These are phyloP conservation scores for Symmetrospora coprosmae DNA, from an alignment of 768 basidiomycete species.

Conservation along the genomic window DNA sequence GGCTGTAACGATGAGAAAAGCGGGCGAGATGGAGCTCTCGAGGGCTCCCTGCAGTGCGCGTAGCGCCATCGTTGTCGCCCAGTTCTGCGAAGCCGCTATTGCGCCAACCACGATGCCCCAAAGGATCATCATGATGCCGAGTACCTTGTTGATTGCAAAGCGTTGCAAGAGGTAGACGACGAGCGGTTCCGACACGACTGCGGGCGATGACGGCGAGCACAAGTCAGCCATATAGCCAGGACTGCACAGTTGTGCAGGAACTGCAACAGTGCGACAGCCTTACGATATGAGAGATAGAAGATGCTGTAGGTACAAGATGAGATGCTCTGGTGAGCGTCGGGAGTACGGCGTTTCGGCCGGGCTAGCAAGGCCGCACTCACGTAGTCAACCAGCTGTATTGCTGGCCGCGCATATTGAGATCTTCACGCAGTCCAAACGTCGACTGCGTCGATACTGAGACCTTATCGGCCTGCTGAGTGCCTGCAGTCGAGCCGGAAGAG, in stretches of 20 bases:
- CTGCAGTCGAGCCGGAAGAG: too few relatives aligned
- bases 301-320: too few relatives aligned
- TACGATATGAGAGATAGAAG: conserved; percentile 2
- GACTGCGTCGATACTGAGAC: not conserved
- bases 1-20: conserved; percentile 3
- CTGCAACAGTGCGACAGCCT: too few relatives aligned
- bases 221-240: not conserved
- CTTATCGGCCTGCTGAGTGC: conserved; percentile 9
- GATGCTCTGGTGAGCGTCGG: too few relatives aligned
- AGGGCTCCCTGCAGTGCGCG: not conserved
- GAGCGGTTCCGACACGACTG: not conserved
- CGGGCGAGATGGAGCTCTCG: not conserved
- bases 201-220: not conserved
- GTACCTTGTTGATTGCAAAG: not conserved
- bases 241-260: not conserved
- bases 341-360: too few relatives aligned
- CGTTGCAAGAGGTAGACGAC: not conserved
- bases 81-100: not conserved
- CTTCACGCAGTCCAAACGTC: conserved; percentile 6
- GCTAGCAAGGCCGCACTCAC: too few relatives aligned
- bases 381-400: conserved; percentile 7
- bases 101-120: not conserved
- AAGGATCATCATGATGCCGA: not conserved
- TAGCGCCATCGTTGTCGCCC: not conserved
- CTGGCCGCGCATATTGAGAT: not conserved